Evolutionary conservation across 2,329 filamentous ascomycete species (phyloP), one percentile per base, ranked within the genome.

Genomic region (Penicillium sp.): DNA sequence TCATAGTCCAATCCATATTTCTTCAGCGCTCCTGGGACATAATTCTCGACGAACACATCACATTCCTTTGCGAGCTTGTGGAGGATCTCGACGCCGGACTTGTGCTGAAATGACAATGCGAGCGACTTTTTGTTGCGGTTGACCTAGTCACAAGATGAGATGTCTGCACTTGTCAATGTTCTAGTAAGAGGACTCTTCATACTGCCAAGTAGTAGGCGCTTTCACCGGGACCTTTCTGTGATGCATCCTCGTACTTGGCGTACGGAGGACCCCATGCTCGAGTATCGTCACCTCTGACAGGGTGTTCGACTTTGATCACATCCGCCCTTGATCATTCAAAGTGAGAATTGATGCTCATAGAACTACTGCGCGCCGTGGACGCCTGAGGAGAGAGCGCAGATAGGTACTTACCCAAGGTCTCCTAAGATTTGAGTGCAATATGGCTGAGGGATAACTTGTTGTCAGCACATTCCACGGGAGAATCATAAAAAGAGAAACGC

Each of bases 121-220:
- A 98, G 70, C 0, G 91, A 97, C 66, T 93, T 95, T 67, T 98
- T 98, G 73, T 98, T 98, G 44, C 93, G 87, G 65, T 97, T 97
- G 12, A 89, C 88, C 89, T 95, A 53, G 45, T 18, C 9, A 34
- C 4, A 6, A 24, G 5, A 8, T 43, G 9, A 43, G 40, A 3
- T 9, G 18, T 27, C 7, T 28, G 7, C 4, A 12, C 26, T 29
- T 12, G 24, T 38, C 61, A 24, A 58, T 41, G 42, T 45, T 26
- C 6, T 8, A 4, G 9, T n/a, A 9, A 6, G 3, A 26, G 11
- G 18, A 3, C n/a, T 28, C 9, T 25, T 60, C 77, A 53, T 77
- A 96, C 93, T 44, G 85, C 83, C 27, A 98, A 75, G 62, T 95
- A 98, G 66, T 98, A 98, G 8, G 93, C 93, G 53, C 89, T 93